These are phyloP conservation scores for Cryptococcus wingfieldii DNA, from an alignment of 1,284 basidiomycete species.

Conservation along the genomic window DNA sequence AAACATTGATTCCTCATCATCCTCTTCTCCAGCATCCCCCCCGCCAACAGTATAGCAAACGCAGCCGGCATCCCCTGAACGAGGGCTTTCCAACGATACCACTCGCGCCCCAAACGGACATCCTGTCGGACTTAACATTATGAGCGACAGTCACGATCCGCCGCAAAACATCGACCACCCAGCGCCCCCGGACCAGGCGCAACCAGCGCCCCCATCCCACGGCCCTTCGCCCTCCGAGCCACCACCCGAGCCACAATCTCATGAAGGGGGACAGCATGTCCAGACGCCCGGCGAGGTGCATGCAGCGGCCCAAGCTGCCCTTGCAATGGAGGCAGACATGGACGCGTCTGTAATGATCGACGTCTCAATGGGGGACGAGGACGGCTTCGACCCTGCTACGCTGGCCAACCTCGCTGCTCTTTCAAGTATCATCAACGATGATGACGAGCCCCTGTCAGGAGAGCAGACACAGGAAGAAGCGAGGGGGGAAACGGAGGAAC, in stretches of 20 bases:
- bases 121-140: not conserved
- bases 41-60: not conserved
- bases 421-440: slow-evolving; percentile 27
- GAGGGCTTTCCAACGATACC: not conserved
- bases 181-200: not conserved
- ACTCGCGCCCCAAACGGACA: not conserved
- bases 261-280: not conserved
- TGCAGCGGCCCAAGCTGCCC: not conserved
- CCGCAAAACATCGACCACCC: not conserved
- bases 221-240: not conserved
- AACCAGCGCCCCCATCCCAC: not conserved
- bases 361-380: slow-evolving; percentile 14
- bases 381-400: slow-evolving; percentile 38
- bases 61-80: not conserved
- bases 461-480: not conserved
- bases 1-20: not conserved
- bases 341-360: not conserved
- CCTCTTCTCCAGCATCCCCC: not conserved
- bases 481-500: slow-evolving; percentile 3
- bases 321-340: slow-evolving; percentile 1
- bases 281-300: not conserved
- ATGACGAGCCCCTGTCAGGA: slow-evolving; percentile 12
- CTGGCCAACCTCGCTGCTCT: slow-evolving; percentile 44
- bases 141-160: slow-evolving; percentile 1
- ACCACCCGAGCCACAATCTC: not conserved